Evolutionary conservation across 768 basidiomycete species (phyloP).

Genomic region (Rhizopogon rudus): DNA sequence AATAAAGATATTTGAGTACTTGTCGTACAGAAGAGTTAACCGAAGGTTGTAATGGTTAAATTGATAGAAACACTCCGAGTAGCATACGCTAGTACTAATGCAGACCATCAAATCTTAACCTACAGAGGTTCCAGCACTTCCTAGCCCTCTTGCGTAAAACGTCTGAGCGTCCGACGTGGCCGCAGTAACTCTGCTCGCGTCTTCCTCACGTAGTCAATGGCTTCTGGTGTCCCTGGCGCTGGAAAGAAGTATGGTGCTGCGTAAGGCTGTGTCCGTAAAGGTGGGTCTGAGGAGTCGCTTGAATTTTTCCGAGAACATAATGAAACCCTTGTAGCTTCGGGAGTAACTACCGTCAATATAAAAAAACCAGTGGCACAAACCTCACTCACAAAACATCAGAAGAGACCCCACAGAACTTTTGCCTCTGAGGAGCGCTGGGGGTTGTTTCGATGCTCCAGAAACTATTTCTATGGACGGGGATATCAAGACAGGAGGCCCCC

Average conservation of each 20-base stretch:
- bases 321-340: background rate
- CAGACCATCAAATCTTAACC: background rate
- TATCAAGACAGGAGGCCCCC: background rate
- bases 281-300: conserved; percentile 3
- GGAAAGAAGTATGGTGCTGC: conserved; percentile 61
- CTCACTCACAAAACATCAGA: background rate
- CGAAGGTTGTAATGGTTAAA: too few relatives aligned
- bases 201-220: conserved; percentile 25
- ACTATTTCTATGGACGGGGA: too few relatives aligned
- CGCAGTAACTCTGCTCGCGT: conserved; percentile 15
- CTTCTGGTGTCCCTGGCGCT: conserved; percentile 37
- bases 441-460: background rate
- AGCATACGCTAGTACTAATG: too few relatives aligned
- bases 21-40: too few relatives aligned
- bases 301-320: background rate
- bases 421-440: background rate
- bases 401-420: background rate
- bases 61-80: too few relatives aligned
- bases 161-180: background rate
- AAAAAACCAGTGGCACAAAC: background rate
- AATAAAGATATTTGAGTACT: too few relatives aligned
- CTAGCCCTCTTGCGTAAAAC: background rate
- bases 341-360: background rate
- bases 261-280: conserved; percentile 52
- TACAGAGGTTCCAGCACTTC: background rate